Evolutionary conservation across 805 yeast genomes (phyloP), one percentile per base, ranked within the genome.

Genomic region (Kockiozyma suomiensis): DNA sequence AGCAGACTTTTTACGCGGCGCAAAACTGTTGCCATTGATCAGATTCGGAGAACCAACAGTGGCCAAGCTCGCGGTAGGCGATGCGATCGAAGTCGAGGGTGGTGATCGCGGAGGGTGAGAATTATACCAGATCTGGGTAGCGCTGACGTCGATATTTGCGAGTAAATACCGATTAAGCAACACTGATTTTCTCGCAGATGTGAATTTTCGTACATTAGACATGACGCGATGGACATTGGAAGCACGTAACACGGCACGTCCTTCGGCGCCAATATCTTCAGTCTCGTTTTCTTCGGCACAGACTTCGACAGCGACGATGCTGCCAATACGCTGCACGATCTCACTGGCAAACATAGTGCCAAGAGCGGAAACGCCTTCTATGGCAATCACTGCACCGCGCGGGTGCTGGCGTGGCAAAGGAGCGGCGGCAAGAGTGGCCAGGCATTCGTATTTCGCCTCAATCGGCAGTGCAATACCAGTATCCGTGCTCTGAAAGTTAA

Each of bases 371-470:
- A 38, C 21, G 15, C 63, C 58, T 19, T 61, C 65, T 19, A 61
- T 28, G 12, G 65, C 58, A 43, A 61, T 54, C 7, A 61, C 55
- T 25, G 62, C 62, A 17, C 65, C 65, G 17, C 65, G 65, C 15
- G 50, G 53, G 4, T 30, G 49, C 13, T 48, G 49, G 1, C 45
- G 56, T 6, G 53, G 50, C 4, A 55, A 50, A 5, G 32, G 21
- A 6, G 33, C 32, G 5, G 13, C 33, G 13, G 47, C 50, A 23
- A 48, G 32, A n/a, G 30, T 17, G 21, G 52, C 35, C 2, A 54
- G 12, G 10, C 21, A 32, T 19, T 50, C 58, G 21, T 42, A 35
- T 37, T 50, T 58, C 4, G 45, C 17, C 3, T 48, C 48, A 23
- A 54, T 25, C 37, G 58, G 28, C 6, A 46, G 45, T 26, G 40